Percentiles rank a stretch among this genome's conserved stretches.
Evolutionary conservation across 305 asterid species (phyloP).

Genomic region (Fraxinus velutina): DNA sequence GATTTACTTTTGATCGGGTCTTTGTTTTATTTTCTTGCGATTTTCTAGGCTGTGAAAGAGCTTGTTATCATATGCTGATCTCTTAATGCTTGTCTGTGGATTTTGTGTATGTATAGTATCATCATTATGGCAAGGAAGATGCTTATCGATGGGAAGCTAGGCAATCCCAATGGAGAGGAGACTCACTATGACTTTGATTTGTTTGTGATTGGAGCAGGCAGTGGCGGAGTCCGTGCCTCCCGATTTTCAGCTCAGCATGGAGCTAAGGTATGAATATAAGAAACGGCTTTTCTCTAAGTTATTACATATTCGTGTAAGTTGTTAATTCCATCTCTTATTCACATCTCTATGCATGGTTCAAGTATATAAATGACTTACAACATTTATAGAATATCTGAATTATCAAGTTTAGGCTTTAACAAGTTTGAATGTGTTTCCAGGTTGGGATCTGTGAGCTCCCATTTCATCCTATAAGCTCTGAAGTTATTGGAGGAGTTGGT

Average conservation of each 20-base stretch:
- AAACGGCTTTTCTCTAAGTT: constrained; percentile 15
- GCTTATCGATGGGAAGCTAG: constrained; percentile 73
- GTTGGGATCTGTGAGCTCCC: constrained; percentile 98
- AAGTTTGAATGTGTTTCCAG: constrained; percentile 35
- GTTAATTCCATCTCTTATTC: not conserved
- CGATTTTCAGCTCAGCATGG: constrained; percentile 88
- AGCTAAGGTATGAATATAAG: constrained; percentile 59
- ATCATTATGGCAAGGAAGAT: constrained; percentile 80
- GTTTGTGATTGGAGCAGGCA: constrained; percentile 96
- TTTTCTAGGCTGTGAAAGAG: constrained; percentile 8
- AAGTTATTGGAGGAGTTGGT: constrained; percentile 91
- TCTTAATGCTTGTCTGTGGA: constrained; percentile 23
- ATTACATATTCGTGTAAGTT: not conserved
- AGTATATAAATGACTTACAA: not conserved
- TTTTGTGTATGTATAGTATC: constrained; percentile 31
- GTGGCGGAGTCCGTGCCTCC: constrained; percentile 96
- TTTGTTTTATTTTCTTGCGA: constrained; percentile 5
- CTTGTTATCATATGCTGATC: constrained; percentile 9
- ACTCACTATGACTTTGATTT: constrained; percentile 73
- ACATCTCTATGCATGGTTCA: constrained; percentile 5
- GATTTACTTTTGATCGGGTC: constrained; percentile 20
- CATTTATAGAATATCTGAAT: not conserved
- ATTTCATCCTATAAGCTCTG: constrained; percentile 94
- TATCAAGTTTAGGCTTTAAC: not conserved
- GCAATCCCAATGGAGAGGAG: constrained; percentile 40